A percentile compares a stretch with the other conserved stretches of the same genome.
Evolutionary conservation across 2,329 filamentous ascomycete genomes (phyloP).

Genomic region (Colletotrichum sp.): DNA sequence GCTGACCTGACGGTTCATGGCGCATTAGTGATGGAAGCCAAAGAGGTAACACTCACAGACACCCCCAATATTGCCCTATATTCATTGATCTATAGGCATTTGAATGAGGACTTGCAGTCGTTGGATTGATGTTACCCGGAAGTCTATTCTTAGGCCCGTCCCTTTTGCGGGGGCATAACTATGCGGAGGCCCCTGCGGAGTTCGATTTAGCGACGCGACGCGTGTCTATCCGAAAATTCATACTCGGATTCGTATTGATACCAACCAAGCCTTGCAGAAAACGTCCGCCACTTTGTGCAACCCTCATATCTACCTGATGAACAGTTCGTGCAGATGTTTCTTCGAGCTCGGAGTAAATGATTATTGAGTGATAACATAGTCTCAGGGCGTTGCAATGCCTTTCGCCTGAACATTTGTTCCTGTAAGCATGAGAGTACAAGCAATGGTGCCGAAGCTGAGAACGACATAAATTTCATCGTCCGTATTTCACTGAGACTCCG

Average conservation of each 20-base stretch:
- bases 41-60: not conserved
- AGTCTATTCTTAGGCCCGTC: not conserved
- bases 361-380: not conserved
- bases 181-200: not conserved
- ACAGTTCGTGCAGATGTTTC: not conserved
- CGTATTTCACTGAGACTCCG: not conserved
- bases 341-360: not conserved
- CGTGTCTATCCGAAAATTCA: not conserved
- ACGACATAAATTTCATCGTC: not conserved
- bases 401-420: not conserved
- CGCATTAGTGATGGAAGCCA: not conserved
- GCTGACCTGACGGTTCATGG: not conserved
- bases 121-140: not conserved
- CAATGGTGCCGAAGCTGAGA: not conserved
- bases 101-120: not conserved
- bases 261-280: not conserved
- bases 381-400: not conserved
- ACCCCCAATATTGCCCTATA: not conserved
- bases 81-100: not conserved
- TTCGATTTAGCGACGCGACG: not conserved
- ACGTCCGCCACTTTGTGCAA: not conserved
- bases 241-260: not conserved
- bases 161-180: not conserved
- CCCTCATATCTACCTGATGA: not conserved
- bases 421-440: not conserved